These are phyloP conservation scores for Metschnikowia koreensis DNA, from an alignment of 805 yeast species.

Conservation along the genomic window DNA sequence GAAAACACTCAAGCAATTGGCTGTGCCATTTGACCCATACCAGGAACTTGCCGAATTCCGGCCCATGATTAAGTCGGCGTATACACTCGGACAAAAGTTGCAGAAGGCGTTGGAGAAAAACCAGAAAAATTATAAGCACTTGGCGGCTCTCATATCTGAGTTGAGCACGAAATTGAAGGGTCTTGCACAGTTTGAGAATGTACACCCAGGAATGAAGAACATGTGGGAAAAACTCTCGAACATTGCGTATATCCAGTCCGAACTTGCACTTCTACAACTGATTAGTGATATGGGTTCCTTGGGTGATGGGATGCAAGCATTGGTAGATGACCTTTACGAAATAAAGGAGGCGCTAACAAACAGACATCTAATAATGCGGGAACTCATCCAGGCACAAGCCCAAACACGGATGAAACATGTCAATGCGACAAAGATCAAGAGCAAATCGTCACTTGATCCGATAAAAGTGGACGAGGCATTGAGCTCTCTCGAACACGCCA, in stretches of 20 bases:
- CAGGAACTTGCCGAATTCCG: constrained; percentile 79
- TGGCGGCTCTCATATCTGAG: constrained; percentile 48
- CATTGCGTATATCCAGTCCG: constrained; percentile 68
- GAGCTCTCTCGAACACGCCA: constrained; percentile 72
- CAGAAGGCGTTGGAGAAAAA: constrained; percentile 50
- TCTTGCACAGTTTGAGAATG: constrained; percentile 41
- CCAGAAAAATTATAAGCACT: constrained; percentile 56
- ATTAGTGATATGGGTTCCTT: constrained; percentile 70
- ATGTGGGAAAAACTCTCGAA: constrained; percentile 80
- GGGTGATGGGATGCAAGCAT: constrained; percentile 67
- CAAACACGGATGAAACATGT: constrained; percentile 68
- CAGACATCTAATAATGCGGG: constrained; percentile 90
- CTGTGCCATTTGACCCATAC: constrained; percentile 88
- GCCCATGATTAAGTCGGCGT: constrained; percentile 78
- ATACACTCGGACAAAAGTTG: constrained; percentile 57
- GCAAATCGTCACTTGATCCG: constrained; percentile 75
- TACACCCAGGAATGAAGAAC: constrained; percentile 67
- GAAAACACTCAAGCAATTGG: constrained; percentile 86
- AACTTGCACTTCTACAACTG: constrained; percentile 68
- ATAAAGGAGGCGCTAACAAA: constrained; percentile 92
- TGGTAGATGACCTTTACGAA: constrained; percentile 74
- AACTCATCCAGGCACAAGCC: constrained; percentile 73
- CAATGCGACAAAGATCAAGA: constrained; percentile 68
- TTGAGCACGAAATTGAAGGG: constrained; percentile 40
- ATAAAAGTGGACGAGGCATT: constrained; percentile 89